A percentile compares a stretch with the other conserved stretches of the same genome.
These are phyloP conservation scores for Penicillium vulpinum DNA, from an alignment of 2,329 filamentous ascomycete species.

Conservation along the genomic window DNA sequence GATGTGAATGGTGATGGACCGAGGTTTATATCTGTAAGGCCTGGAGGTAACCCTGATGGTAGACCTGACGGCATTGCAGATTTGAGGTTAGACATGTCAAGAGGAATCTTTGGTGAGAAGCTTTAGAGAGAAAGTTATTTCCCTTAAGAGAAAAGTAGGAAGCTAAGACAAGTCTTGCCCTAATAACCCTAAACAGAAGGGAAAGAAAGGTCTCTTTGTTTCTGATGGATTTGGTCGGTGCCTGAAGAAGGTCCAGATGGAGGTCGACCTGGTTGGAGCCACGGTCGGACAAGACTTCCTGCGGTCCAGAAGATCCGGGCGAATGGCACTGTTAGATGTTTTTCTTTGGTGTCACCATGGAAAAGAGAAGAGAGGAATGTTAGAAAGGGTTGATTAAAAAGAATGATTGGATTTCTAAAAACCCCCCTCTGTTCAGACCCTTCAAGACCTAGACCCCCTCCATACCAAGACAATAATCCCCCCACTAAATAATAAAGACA, in stretches of 20 bases:
- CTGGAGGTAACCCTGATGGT: not conserved
- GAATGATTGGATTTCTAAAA: not conserved
- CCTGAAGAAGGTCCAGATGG: constrained; percentile 21
- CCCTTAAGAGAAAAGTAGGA: not conserved
- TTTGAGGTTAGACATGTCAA: constrained; percentile 9
- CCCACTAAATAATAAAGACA: not conserved
- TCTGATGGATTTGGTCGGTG: constrained; percentile 12
- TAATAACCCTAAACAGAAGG: constrained; percentile 3
- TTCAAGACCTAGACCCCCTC: not conserved
- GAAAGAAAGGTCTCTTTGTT: not conserved
- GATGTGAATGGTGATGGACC: constrained; percentile 10
- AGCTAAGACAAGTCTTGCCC: constrained; percentile 4
- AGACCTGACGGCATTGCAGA: constrained; percentile 4
- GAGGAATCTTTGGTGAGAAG: not conserved
- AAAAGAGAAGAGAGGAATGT: constrained; percentile 1
- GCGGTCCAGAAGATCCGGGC: constrained; percentile 30
- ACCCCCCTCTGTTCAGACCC: not conserved
- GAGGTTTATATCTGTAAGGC: constrained; percentile 1
- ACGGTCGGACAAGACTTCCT: constrained; percentile 30
- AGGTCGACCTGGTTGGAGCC: constrained; percentile 21
- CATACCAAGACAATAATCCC: not conserved
- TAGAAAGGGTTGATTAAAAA: not conserved
- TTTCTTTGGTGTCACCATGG: not conserved
- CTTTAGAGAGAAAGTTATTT: not conserved
- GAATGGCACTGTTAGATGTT: constrained; percentile 15